Evolutionary conservation across 73 alveolate species (phyloP).

Genomic region (Blepharisma stoltei): DNA sequence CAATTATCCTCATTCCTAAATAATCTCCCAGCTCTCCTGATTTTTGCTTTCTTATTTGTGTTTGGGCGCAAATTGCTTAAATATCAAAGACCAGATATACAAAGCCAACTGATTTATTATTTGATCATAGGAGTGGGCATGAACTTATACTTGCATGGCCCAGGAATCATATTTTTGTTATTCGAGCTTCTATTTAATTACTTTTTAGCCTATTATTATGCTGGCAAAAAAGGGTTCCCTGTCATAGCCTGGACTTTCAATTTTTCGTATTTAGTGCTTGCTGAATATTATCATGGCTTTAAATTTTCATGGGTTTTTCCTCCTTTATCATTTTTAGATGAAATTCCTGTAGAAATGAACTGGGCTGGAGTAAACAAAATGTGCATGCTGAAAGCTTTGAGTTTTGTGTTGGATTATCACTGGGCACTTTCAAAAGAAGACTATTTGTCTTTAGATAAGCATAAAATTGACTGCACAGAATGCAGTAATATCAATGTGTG

Average conservation of each 20-base stretch:
- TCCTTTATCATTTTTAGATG: neutral
- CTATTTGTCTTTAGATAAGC: neutral
- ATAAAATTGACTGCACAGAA: neutral
- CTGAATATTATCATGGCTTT: slow-evolving; percentile 4
- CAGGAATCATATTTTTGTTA: neutral
- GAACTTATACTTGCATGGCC: neutral
- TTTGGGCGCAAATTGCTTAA: neutral
- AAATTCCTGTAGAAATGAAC: neutral
- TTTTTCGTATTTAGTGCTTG: neutral
- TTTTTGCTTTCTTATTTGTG: neutral
- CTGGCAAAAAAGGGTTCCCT: neutral
- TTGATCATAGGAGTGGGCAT: neutral
- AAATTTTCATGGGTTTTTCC: neutral
- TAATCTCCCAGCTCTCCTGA: neutral
- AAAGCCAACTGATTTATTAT: neutral
- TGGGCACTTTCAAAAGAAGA: neutral
- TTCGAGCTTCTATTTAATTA: neutral
- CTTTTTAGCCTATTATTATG: neutral
- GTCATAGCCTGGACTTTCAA: neutral
- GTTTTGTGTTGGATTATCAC: slow-evolving; percentile 9
- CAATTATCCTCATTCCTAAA: neutral
- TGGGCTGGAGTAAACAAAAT: neutral
- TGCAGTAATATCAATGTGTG: neutral
- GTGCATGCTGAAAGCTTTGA: slow-evolving; percentile 16
- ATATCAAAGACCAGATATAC: neutral